Base-by-base conservation (phyloP, 306 rosid species). In the Corylus americana region DNA sequence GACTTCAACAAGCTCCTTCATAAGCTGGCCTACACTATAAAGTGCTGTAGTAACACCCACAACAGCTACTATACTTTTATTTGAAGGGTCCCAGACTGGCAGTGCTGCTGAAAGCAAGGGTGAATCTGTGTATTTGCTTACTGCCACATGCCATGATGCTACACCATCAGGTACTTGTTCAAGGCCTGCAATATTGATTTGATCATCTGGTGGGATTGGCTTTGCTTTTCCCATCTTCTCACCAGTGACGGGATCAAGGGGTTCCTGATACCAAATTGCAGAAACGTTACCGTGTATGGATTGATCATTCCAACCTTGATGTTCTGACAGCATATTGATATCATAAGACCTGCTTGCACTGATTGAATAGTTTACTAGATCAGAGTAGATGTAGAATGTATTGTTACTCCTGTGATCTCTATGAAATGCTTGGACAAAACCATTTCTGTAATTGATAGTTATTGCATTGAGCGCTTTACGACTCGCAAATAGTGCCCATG, bases 91-190 rank as follows among this genome's bases (percentile, higher is more conserved):
- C 75, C 93, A 91, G 77, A 96, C 98, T 11, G 98, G 98, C 76
- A 96, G 90, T 31, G 99, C 98, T 42, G 99, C 99, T 4, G 99
- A 96, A 78, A 96, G 99, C 82, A 96, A 78, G 5, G 99, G 99
- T 12, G 98, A 92, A 86, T 90, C 96, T 1, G 92, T 84, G n/a
- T 82, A 96, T 85, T 96, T 96, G 92, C 99, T 96, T 80, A 96
- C 99, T 1, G 96, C 87, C 7, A 96, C 99, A 51, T 96, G 97
- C 99, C 99, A 96, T 0, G 99, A 89, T 59, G 99, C 99, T 49
- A 90, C 92, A 44, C 97, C 99, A 85, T 96, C 98, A 48, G 97
- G 97, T 3, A 93, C 97, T 82, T 96, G 91, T 12, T 94, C 86
- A 58, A 96, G 84, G 37, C 99, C 98, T 14, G 99, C 93, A 20